Base-by-base conservation (phyloP, 75 land plant genomes). In the Cunninghamia lanceolata region DNA sequence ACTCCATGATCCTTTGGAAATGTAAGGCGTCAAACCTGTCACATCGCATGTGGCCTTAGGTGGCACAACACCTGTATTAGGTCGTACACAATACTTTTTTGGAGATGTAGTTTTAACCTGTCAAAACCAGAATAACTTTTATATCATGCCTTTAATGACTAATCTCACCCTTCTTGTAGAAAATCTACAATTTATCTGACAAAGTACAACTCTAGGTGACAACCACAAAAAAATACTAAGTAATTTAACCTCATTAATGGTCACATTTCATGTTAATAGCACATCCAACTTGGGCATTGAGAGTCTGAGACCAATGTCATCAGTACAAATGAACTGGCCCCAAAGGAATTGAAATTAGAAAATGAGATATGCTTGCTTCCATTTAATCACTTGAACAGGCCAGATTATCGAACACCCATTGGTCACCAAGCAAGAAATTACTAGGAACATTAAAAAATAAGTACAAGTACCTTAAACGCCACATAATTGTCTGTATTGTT, bases 31-130 rank as follows among this genome's bases (percentile, higher is more conserved):
- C 80, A 53, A 84, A 97, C 99, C 96, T 81, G 90, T 93, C 84
- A 94, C 92, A 77, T 94, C 93, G 92, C 92, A 91, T 25, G 87
- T 85, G 86, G 91, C 89, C 2, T 91, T 90, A 47, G 99, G 96
- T 74, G 52, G 77, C 38, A 97, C 86, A 66, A 97, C 35, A 13
- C 98, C 99, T 35, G 92, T 90, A 85, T 97, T 97, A 76, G 99
- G 99, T 30, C 98, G 94, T 79, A 97, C 99, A 88, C 93, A 94
- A 84, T 97, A 97, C 86, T 92, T 94, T 88, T 96, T 97, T 43
- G 98, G 98, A 36, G 93, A 90, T 47, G 99, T 97, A 50, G 99
- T 97, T 85, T 97, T 97, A 47, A 97, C 95, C 99, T 97, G 90
- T 78, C 66, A 85, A 82, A 84, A 87, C 21, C 47, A 82, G 17